Evolutionary conservation across 805 yeast species (phyloP), one percentile per base, ranked within the genome.

Genomic region (Starmerella kuoi): DNA sequence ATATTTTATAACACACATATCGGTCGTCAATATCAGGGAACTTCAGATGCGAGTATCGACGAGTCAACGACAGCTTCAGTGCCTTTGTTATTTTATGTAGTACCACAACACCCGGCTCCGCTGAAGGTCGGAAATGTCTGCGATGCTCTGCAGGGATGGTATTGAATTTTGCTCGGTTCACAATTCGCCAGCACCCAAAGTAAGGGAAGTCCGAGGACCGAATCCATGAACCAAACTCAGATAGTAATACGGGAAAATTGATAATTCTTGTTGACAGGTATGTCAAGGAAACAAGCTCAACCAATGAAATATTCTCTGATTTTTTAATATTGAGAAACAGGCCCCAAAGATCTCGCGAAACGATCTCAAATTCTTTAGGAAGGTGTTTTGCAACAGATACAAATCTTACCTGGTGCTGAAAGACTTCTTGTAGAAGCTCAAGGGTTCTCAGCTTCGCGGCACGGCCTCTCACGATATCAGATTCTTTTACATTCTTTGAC

Each of bases 211-310:
- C 42, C 2, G 32, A 31, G 15, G 21, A 11, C 8, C 32, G 36
- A 23, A 46, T 46, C 50, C 50, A 46, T 5, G 33, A 31, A 18
- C 30, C 28, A 23, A 48, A 35, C 14, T 48, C 50, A 12, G 25
- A 9, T n/a, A 48, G 35, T 23, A 43, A 31, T 9, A 46, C 32
- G 3, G 38, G 50, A 14, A 17, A 27, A 18, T 38, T 21, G 8
- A 38, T 30, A 9, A 38, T 12, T 14, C 52, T 36, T 27, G 47
- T 20, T 4, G 42, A 44, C 14, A 48, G 18, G 22, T 48, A 48
- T 7, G 39, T 15, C n/a, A 48, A 40, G 12, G 32, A 31, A 1
- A 43, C 42, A n/a, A 48, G 23, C 8, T 47, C 36, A 3, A 32
- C 21, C 27, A 47, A 15, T 6, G 41, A 20, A 21, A 40, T 12